These are phyloP conservation scores for Penicillium atrosanguineum DNA, from an alignment of 495 filamentous ascomycete genomes.

Conservation along the genomic window DNA sequence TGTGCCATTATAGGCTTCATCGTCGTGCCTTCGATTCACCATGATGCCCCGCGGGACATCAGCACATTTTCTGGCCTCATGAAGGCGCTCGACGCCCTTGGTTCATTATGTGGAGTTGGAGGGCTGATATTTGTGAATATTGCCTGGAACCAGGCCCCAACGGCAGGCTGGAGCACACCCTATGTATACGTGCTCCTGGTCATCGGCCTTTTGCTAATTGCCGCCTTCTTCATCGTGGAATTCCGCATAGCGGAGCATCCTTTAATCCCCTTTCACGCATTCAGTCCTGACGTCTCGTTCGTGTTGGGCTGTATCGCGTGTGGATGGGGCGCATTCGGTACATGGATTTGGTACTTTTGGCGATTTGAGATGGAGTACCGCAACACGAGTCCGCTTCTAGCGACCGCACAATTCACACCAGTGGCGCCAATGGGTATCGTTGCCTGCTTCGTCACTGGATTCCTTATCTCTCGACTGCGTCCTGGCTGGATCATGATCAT, in stretches of 20 bases:
- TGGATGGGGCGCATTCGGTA: constrained; percentile 50
- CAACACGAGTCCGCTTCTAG: constrained; percentile 32
- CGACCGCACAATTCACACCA: constrained; percentile 39
- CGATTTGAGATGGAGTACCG: constrained; percentile 39
- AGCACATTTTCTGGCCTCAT: constrained; percentile 7
- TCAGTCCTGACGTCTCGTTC: constrained; percentile 39
- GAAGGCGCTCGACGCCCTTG: constrained; percentile 47
- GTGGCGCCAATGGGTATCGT: constrained; percentile 35
- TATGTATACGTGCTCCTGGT: constrained; percentile 49
- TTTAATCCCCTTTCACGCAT: constrained; percentile 42
- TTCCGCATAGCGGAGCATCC: constrained; percentile 33
- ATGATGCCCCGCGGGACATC: constrained; percentile 1
- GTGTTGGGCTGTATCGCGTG: constrained; percentile 44
- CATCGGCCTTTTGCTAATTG: constrained; percentile 39
- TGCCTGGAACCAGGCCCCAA: constrained; percentile 50
- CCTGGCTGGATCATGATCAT: constrained; percentile 48
- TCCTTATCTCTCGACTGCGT: constrained; percentile 37
- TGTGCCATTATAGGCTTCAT: constrained; percentile 38
- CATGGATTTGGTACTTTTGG: constrained; percentile 51
- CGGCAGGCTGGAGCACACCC: constrained; percentile 41
- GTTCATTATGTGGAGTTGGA: constrained; percentile 52
- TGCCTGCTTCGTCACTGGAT: constrained; percentile 44
- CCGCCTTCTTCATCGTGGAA: constrained; percentile 43
- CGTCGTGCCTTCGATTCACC: constrained; percentile 48
- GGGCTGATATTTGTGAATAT: constrained; percentile 56